These are phyloP conservation scores for Dipodascopsis uninucleata DNA, from an alignment of 805 yeast species.

Conservation along the genomic window DNA sequence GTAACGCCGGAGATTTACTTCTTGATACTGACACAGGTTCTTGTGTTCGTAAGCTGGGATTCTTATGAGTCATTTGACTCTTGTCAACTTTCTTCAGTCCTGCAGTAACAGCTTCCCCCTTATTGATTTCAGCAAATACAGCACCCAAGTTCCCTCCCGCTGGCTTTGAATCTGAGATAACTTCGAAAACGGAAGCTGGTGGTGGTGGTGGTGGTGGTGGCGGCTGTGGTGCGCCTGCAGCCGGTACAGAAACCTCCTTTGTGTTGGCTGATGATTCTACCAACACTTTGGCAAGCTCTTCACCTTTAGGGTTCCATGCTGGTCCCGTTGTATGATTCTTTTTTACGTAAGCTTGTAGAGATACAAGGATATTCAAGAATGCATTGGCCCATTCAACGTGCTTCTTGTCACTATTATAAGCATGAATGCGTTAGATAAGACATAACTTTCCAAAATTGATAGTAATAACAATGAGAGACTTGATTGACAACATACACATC, in stretches of 20 bases:
- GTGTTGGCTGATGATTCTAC: constrained; percentile 32
- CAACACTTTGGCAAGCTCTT: constrained; percentile 48
- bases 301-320: constrained; percentile 66
- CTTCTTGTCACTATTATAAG: constrained; percentile 43
- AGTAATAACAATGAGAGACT: background rate
- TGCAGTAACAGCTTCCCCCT: constrained; percentile 80
- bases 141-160: constrained; percentile 66
- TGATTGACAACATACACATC: constrained; percentile 41
- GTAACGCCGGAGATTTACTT: constrained; percentile 60
- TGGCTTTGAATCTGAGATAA: constrained; percentile 32
- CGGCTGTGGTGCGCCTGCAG: constrained; percentile 46
- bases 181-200: constrained; percentile 61
- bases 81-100: constrained; percentile 88
- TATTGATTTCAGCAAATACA: constrained; percentile 83
- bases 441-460: background rate
- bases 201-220: constrained; percentile 96
- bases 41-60: constrained; percentile 69
- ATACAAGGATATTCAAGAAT: constrained; percentile 62
- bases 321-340: constrained; percentile 82
- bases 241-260: constrained; percentile 39
- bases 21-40: constrained; percentile 46
- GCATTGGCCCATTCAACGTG: constrained; percentile 80
- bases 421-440: background rate
- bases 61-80: constrained; percentile 90
- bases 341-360: constrained; percentile 67